Percentiles rank a stretch among this genome's conserved stretches.
Conservation (phyloP, 805 yeast genomes). For the Helenozyma baotianmanensis region DNA sequence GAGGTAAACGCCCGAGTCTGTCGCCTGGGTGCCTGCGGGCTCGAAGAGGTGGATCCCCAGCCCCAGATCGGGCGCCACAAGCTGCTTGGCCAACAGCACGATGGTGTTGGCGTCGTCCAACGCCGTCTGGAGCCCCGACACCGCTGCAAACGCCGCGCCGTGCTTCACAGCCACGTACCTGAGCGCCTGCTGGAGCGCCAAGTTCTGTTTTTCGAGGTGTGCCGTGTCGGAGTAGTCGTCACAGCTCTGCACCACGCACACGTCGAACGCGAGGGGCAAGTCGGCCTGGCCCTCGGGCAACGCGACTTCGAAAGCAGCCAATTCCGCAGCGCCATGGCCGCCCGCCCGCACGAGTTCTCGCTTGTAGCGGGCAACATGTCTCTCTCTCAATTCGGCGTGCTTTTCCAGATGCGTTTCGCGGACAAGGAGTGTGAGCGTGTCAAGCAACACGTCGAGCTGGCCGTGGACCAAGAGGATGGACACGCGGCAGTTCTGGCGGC, state of each 20-base stretch:
- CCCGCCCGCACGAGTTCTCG: conserved; percentile 4
- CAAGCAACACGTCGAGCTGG: conserved; percentile 6
- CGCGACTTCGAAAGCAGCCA: conserved; percentile 2
- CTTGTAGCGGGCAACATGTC: conserved; percentile 3
- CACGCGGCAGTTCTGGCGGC: too few relatives aligned
- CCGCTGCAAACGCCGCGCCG: conserved; percentile 20
- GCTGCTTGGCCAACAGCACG: conserved; percentile 3
- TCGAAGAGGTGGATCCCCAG: conserved; percentile 2
- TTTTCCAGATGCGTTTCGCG: conserved; percentile 1
- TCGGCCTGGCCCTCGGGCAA: conserved; percentile 22
- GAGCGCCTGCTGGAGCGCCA: conserved; percentile 32
- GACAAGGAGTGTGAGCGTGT: conserved; percentile 3
- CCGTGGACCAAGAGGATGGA: conserved; percentile 8
- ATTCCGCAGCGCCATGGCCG: conserved; percentile 1
- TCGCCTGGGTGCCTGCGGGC: conserved; percentile 3
- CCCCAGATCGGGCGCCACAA: conserved; percentile 2
- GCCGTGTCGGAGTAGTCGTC: conserved; percentile 10
- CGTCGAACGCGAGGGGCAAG: conserved; percentile 17
- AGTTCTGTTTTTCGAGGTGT: conserved; percentile 16
- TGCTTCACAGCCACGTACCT: conserved; percentile 30
- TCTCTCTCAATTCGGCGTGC: background rate
- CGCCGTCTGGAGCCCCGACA: conserved; percentile 16
- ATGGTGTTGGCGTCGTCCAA: conserved; percentile 8
- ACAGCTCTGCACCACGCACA: conserved; percentile 17
- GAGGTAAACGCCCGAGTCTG: conserved; percentile 3